Base-by-base conservation (phyloP, 2,329 filamentous ascomycete species). In the Aquanectria penicillioides region DNA sequence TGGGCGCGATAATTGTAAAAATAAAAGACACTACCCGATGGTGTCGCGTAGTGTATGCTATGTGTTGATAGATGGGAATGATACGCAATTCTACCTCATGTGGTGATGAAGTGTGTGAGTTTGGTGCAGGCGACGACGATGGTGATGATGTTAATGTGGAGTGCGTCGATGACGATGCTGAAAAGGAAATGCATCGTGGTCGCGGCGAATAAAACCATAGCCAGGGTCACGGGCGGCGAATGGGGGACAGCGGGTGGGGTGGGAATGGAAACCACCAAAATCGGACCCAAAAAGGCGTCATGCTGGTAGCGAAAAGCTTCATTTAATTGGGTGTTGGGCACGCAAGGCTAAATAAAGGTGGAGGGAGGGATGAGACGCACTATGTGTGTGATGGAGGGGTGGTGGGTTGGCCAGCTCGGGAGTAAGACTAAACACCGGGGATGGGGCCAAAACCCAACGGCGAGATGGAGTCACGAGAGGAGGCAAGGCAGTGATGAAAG, bases 61-160 rank as follows among this genome's bases (percentile, higher is more conserved):
- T 66, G 53, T 72, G 64, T 59, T 63, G 63, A 71, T 67, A 70
- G 53, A 68, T 62, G 50, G 46, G 43, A 66, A 65, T 60, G 59
- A 50, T 28, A 68, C 60, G 59, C 56, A 60, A 50, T 60, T 43
- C 46, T 55, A 41, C 34, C 31, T 20, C 47, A 10, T 29, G 44
- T 41, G 46, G 51, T 34, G 58, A 56, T 59, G 58, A 29, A 36
- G 50, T 48, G 25, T 43, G 17, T 18, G 41, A 53, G 33, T 56
- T 26, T 22, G 25, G 64, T 53, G 25, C 2, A 29, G 9, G 20
- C 64, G 57, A 57, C 22, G 18, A 59, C 34, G 37, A 15, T 22
- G 40, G 28, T 54, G 52, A 48, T 62, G 29, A 57, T 47, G 31
- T 38, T 40, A 25, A 37, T 50, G 25, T 18, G 34, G 28, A 40